Base-by-base conservation (phyloP, 176 grass and related monocot species). In the Avena sativa region DNA sequence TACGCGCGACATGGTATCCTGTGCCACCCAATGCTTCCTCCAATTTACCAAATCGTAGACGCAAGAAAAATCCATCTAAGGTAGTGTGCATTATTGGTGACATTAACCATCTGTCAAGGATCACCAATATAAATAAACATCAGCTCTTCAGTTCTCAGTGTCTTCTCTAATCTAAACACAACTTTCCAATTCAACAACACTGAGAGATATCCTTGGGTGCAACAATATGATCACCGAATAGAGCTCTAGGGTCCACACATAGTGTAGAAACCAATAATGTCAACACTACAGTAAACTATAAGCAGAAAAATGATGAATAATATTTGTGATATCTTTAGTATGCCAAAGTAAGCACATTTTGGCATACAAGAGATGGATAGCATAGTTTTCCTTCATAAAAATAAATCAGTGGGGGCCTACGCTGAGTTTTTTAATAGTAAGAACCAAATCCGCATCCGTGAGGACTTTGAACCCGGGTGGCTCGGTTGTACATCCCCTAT, bases 41-140 rank as follows among this genome's bases (percentile, higher is more conserved):
- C 96, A 83, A 95, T 86, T 94, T 98, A 26, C 96, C 90, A 75
- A 96, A 91, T 61, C 93, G 87, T 60, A 98, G 79, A 87, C 93
- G 91, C 81, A 98, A 89, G 81, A 92, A 98, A 83, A 98, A 94
- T 0, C 96, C 96, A 66, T 98, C 92, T 64, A 98, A 62, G 32
- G 81, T 89, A 66, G 81, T 88, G 44, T 85, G 50, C 81, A 81
- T 71, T 67, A 92, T 87, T 15, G 91, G 87, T 74, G 92, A 92
- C 84, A 81, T 84, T 75, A 98, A 61, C 91, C 86, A 94, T 92
- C 96, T 98, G 84, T 82, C n/a, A 81, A 80, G 43, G 57, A 86
- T 21, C 63, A 78, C 21, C 38, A 87, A 88, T 79, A 25, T 16
- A 89, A 58, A 65, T 83, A 78, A 86, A 10, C 59, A 70, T 81